Base-by-base conservation (phyloP, 352 stramenopile genomes). In the Globisporangium recalcitrans region DNA sequence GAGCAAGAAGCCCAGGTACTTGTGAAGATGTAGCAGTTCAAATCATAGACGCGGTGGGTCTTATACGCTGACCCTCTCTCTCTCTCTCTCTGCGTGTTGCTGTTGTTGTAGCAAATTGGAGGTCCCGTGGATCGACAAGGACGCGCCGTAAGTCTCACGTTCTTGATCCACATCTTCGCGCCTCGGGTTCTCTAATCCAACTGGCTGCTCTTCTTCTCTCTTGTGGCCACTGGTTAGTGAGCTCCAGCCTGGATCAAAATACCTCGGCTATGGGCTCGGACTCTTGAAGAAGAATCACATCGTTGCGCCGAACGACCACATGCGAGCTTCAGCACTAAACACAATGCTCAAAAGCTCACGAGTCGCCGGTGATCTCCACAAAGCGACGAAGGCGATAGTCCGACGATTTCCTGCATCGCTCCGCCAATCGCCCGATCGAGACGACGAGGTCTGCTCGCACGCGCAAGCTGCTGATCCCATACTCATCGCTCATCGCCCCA, bases 281-380 rank as follows among this genome's bases (percentile, higher is more conserved):
- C 60, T 91, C 53, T 69, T 93, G n/a, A 91, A 91, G 70, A 87
- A 78, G 52, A 68, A 91, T 66, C 78, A 90, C 66, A 75, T 88
- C 38, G 73, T 87, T 8, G 62, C 64, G 8, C 62, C 68, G 11
- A 78, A 71, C 27, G 74, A 71, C 27, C 75, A 80, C 21, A 58
- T 74, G 42, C 73, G 54, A 69, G 13, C 21, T n/a, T n/a, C n/a
- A n/a, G n/a, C n/a, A n/a, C n/a, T n/a, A n/a, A n/a, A n/a, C n/a
- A n/a, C n/a, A n/a, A n/a, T n/a, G n/a, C n/a, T n/a, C n/a, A n/a
- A n/a, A n/a, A n/a, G n/a, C n/a, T n/a, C n/a, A n/a, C n/a, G n/a
- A n/a, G n/a, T n/a, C n/a, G 7, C 2, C 16, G 26, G 16, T 13
- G 32, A 22, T n/a, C 27, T 57, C 51, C 4, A 60, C 63, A 42